These are phyloP conservation scores for Populus hybrid DNA, from an alignment of 441 rosid species.

Conservation along the genomic window DNA sequence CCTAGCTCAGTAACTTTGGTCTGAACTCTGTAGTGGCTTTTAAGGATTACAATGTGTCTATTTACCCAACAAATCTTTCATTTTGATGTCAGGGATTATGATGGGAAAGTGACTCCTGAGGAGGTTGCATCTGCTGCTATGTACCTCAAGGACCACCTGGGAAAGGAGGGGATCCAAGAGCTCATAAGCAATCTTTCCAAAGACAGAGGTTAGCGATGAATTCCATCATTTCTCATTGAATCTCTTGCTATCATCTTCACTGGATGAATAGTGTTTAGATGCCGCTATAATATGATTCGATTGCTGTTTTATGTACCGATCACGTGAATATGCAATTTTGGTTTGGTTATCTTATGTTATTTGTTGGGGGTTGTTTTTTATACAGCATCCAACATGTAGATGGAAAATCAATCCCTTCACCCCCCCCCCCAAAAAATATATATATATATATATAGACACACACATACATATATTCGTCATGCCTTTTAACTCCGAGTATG, in stretches of 20 bases:
- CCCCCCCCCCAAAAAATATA: neutral
- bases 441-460: too few relatives aligned
- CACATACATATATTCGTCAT: neutral
- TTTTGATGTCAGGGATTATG: conserved; percentile 62
- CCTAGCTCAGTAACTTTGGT: neutral
- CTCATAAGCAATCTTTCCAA: conserved; percentile 78
- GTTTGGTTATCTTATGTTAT: neutral
- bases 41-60: neutral
- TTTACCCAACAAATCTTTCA: conserved; percentile 7
- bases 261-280: neutral
- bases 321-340: neutral
- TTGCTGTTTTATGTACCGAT: neutral
- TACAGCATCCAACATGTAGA: neutral
- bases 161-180: conserved; percentile 82
- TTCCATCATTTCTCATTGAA: neutral
- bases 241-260: neutral
- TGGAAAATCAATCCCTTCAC: neutral
- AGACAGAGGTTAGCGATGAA: conserved; percentile 59
- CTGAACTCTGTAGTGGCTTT: neutral
- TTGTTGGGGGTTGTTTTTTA: neutral
- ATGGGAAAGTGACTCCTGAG: conserved; percentile 79
- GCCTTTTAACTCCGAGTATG: neutral
- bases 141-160: conserved; percentile 73
- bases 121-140: conserved; percentile 78
- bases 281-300: neutral